Conservation (phyloP, 352 stramenopile genomes). For the Plasmopara muralis region DNA sequence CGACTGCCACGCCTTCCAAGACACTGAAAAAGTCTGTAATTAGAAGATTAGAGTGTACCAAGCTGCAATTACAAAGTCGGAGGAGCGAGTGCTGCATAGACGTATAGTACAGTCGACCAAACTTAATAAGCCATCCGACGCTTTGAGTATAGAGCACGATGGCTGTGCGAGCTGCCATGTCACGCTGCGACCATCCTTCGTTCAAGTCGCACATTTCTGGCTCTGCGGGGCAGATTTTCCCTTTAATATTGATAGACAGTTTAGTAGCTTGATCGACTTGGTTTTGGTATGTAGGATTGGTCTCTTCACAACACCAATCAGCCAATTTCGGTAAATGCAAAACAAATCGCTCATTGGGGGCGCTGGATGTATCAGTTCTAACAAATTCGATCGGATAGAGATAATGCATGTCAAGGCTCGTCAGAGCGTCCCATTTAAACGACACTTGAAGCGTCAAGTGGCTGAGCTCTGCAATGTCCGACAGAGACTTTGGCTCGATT, state of each 20-base stretch:
- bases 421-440: constrained; percentile 34
- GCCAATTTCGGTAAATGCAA: neutral
- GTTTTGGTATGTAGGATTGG: constrained; percentile 6
- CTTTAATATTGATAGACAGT: constrained; percentile 38
- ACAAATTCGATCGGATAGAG: constrained; percentile 42
- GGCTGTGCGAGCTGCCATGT: constrained; percentile 47
- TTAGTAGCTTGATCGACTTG: constrained; percentile 29
- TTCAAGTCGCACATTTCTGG: constrained; percentile 11
- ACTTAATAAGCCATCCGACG: constrained; percentile 66
- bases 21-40: constrained; percentile 20
- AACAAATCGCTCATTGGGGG: constrained; percentile 5
- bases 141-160: constrained; percentile 72
- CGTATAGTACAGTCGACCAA: constrained; percentile 40
- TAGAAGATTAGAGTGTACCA: neutral
- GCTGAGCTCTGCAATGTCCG: constrained; percentile 55
- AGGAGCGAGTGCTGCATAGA: constrained; percentile 27
- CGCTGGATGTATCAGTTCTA: constrained; percentile 1
- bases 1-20: constrained; percentile 37
- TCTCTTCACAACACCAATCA: neutral
- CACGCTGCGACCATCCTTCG: constrained; percentile 36
- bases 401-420: constrained; percentile 34
- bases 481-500: constrained; percentile 61
- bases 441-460: constrained; percentile 40
- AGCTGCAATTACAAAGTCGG: constrained; percentile 5
- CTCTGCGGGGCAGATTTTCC: constrained; percentile 30